A percentile compares a stretch with the other conserved stretches of the same genome.
Conservation (phyloP, 2,329 filamentous ascomycete genomes). For the Scedosporium apiospermum region DNA sequence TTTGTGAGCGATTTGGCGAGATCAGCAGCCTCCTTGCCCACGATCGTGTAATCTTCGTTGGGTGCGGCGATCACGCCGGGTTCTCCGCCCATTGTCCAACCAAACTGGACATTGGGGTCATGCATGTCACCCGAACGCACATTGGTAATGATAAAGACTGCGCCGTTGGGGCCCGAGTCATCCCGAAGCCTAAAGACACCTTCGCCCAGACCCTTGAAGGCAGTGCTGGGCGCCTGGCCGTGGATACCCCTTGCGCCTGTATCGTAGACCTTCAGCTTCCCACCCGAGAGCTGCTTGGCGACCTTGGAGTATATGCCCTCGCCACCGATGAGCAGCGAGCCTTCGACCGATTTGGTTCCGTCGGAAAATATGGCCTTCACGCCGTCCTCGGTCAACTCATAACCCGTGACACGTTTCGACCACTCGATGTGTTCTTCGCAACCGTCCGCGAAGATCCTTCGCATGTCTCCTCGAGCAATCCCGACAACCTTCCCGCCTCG, state of each 20-base stretch:
- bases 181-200: constrained; percentile 52
- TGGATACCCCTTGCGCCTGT: constrained; percentile 56
- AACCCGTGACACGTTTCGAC: constrained; percentile 45
- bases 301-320: constrained; percentile 55
- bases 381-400: constrained; percentile 43
- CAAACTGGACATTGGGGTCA: constrained; percentile 45
- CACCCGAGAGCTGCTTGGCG: constrained; percentile 48
- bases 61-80: constrained; percentile 49
- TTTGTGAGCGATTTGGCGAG: constrained; percentile 45
- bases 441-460: constrained; percentile 45
- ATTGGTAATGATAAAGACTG: constrained; percentile 52
- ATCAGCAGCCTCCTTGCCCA: constrained; percentile 45
- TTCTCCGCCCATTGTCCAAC: constrained; percentile 52
- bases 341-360: constrained; percentile 47
- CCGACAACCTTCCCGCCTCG: constrained; percentile 51
- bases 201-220: constrained; percentile 53
- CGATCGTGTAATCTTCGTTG: constrained; percentile 49
- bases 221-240: constrained; percentile 51
- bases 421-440: constrained; percentile 46
- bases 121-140: constrained; percentile 51
- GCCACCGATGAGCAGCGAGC: constrained; percentile 48
- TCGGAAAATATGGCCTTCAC: constrained; percentile 51
- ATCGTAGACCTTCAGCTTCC: constrained; percentile 51
- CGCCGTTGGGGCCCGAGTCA: constrained; percentile 31
- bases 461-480: constrained; percentile 55